Base-by-base conservation (phyloP, 352 stramenopile genomes). In the Elongisporangium anandrum region DNA sequence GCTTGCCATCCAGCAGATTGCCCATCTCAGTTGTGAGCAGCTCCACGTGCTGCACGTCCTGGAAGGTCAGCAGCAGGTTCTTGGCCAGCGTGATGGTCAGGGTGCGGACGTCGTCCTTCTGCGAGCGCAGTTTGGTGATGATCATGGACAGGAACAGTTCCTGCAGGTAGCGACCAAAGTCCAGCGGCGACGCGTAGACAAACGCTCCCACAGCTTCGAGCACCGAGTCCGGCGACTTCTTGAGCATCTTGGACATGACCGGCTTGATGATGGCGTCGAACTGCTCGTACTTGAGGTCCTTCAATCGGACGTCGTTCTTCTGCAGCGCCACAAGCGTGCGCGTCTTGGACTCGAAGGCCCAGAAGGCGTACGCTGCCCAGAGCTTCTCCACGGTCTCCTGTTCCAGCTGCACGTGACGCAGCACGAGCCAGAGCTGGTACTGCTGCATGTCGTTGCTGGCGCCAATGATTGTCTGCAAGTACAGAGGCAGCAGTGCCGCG, bases 321-420 rank as follows among this genome's bases (percentile, higher is more conserved):
- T 65, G 13, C 21, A 95, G 65, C 19, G 66, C 22, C 50, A 74
- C 75, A 16, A 72, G 64, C 17, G 69, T 59, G 24, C 81, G 77
- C 17, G 69, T 72, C 69, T 92, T 94, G 69, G 81, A 75, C 50
- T 93, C 85, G 45, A 93, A 92, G 0, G 87, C 81, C 85, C 83
- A 93, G 57, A 75, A 82, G 20, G 70, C 68, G 72, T 90, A 93
- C 23, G 62, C 72, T 4, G 59, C 59, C 67, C 75, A 91, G 29
- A 91, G 51, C 51, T 72, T 61, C 52, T 89, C 75, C 53, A 79
- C 61, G 3, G 61, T 66, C 8, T 69, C 64, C 17, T 53, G 57
- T 0, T 66, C 59, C 12, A 90, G 61, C 21, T 66, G 29, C 8
- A 71, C 52, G 9, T 58, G 51, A 34, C 70, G 70, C n/a, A 94